These are phyloP conservation scores for Colletotrichum orbiculare DNA, from an alignment of 2,329 filamentous ascomycete genomes.

Conservation along the genomic window DNA sequence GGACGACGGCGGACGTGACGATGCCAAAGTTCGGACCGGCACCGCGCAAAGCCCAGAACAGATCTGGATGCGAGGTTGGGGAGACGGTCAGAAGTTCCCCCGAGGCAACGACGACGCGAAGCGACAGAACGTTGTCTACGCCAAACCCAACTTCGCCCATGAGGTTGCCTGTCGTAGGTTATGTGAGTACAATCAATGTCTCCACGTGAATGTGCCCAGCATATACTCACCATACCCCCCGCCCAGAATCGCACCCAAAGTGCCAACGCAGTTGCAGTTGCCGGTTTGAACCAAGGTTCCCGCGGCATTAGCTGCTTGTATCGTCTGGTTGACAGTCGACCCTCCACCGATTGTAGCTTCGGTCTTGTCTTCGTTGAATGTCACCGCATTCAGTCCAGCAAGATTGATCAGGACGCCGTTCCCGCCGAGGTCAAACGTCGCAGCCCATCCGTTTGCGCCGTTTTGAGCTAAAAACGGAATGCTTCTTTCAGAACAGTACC, in stretches of 20 bases:
- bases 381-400: slow-evolving; percentile 38
- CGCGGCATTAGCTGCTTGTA: slow-evolving; percentile 23
- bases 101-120: slow-evolving; percentile 52
- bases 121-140: slow-evolving; percentile 54
- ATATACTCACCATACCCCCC: slow-evolving; percentile 21
- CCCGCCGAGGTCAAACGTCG: slow-evolving; percentile 29
- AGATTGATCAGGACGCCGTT: slow-evolving; percentile 41
- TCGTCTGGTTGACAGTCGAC: slow-evolving; percentile 28
- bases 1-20: slow-evolving; percentile 42
- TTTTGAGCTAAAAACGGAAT: slow-evolving; percentile 34
- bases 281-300: slow-evolving; percentile 37
- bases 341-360: slow-evolving; percentile 37
- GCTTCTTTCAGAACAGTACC: slow-evolving; percentile 22
- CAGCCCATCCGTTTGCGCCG: slow-evolving; percentile 38
- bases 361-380: slow-evolving; percentile 35
- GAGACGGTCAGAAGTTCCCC: slow-evolving; percentile 52
- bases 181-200: background rate
- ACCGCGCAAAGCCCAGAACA: slow-evolving; percentile 56
- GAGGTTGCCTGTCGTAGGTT: background rate
- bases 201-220: background rate
- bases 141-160: slow-evolving; percentile 20
- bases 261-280: slow-evolving; percentile 18
- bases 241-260: slow-evolving; percentile 29
- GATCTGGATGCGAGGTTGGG: slow-evolving; percentile 52
- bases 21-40: slow-evolving; percentile 56